phyloP scores from a whole-genome alignment of 2,329 filamentous ascomycete species.

The Paecilomyces sp. region DNA sequence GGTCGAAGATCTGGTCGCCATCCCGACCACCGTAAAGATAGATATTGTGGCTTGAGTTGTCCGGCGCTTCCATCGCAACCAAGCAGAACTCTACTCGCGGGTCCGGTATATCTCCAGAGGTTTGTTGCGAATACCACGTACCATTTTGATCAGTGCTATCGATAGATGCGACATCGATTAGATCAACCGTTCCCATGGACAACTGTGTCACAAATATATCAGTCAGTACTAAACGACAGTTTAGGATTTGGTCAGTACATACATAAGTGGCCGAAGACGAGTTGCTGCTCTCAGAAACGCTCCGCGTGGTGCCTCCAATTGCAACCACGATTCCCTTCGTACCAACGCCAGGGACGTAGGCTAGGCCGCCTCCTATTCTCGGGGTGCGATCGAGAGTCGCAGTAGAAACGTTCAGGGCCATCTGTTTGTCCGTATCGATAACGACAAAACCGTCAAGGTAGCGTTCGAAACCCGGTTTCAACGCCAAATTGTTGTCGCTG shows the following conservation, averaged over 20 bases:
- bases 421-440: conserved; percentile 27
- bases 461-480: conserved; percentile 9
- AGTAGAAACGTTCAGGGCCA: conserved; percentile 33
- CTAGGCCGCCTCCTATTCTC: conserved; percentile 29
- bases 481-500: conserved; percentile 14
- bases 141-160: conserved; percentile 19
- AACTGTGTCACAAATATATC: conserved; percentile 13
- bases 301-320: conserved; percentile 28
- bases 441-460: conserved; percentile 35
- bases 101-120: conserved; percentile 33
- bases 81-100: conserved; percentile 41
- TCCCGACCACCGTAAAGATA: conserved; percentile 45
- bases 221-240: conserved; percentile 1
- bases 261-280: conserved; percentile 18
- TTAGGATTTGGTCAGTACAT: conserved; percentile 4
- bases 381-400: conserved; percentile 21
- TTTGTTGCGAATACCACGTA: conserved; percentile 38
- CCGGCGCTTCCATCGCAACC: conserved; percentile 32
- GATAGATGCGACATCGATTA: conserved; percentile 35
- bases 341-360: conserved; percentile 30
- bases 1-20: conserved; percentile 30
- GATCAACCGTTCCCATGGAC: conserved; percentile 27
- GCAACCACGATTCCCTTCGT: conserved; percentile 30
- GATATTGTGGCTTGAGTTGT: conserved; percentile 43
- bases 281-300: conserved; percentile 7